Evolutionary conservation across 768 basidiomycete genomes (phyloP).

Genomic region (Lactifluus subvellereus): DNA sequence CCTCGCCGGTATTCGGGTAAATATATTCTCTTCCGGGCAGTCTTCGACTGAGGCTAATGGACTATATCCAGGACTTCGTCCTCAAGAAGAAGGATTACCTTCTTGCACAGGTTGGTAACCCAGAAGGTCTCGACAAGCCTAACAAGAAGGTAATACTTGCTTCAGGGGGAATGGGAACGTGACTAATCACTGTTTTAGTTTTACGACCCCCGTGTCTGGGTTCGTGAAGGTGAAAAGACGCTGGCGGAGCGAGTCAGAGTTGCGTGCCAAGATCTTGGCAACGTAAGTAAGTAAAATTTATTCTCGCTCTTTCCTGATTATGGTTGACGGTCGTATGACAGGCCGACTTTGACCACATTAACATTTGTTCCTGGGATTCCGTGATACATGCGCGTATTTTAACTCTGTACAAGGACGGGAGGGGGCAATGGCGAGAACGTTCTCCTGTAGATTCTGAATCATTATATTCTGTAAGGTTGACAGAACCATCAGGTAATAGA

Average conservation of each 20-base stretch:
- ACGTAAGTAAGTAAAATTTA: constrained; percentile 26
- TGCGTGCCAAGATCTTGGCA: constrained; percentile 88
- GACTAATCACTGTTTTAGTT: constrained; percentile 39
- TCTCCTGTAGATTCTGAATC: constrained; percentile 8
- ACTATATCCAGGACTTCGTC: constrained; percentile 65
- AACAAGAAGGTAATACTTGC: constrained; percentile 82
- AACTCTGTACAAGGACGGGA: not conserved
- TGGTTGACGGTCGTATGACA: not conserved
- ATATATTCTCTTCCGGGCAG: constrained; percentile 19
- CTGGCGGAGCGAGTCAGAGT: constrained; percentile 81
- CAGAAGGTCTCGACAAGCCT: constrained; percentile 93
- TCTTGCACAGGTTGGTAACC: constrained; percentile 90
- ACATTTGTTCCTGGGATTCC: not conserved
- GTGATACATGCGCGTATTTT: not conserved
- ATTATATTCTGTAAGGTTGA: not conserved
- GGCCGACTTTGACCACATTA: constrained; percentile 7
- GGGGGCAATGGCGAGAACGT: not conserved
- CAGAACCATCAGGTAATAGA: not conserved
- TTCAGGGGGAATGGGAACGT: not conserved
- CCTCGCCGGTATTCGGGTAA: constrained; percentile 72
- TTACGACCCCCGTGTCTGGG: constrained; percentile 98
- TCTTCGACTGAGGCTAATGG: not conserved
- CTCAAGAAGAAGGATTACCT: constrained; percentile 83
- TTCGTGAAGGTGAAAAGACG: constrained; percentile 97
- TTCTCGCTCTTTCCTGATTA: not conserved